These are phyloP conservation scores for Ensete glaucum DNA, from an alignment of 176 grass and related monocot species.

Conservation along the genomic window DNA sequence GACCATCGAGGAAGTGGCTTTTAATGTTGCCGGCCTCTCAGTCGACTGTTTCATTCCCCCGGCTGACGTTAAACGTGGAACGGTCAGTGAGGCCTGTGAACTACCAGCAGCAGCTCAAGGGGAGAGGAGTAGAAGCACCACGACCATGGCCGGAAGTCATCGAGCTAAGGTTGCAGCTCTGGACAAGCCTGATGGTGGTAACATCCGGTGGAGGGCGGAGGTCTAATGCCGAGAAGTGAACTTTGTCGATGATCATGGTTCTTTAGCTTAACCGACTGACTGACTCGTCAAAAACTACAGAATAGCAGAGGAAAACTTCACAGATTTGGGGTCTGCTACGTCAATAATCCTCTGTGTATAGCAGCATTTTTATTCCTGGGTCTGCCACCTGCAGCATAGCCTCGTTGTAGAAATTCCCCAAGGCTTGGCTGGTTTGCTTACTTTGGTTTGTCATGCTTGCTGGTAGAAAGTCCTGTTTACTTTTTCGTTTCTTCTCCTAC, in stretches of 20 bases:
- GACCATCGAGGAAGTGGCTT: slow-evolving; percentile 17
- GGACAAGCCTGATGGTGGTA: slow-evolving; percentile 5
- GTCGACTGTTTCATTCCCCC: slow-evolving; percentile 18
- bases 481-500: not conserved
- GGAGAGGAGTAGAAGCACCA: not conserved
- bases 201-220: slow-evolving; percentile 5
- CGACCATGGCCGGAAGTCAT: not conserved
- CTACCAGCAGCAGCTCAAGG: not conserved
- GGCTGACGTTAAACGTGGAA: slow-evolving; percentile 10
- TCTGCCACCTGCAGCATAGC: not conserved
- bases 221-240: not conserved
- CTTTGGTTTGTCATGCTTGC: not conserved
- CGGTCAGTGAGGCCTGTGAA: slow-evolving; percentile 5
- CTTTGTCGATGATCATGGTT: not conserved
- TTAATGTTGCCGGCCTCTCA: slow-evolving; percentile 18
- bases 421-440: not conserved
- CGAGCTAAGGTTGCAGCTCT: slow-evolving; percentile 16
- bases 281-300: not conserved
- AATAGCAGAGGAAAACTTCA: not conserved
- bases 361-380: not conserved
- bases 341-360: slow-evolving; percentile 9
- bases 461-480: not conserved
- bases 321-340: not conserved
- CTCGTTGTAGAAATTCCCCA: not conserved
- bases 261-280: not conserved